Evolutionary conservation across 2,329 filamentous ascomycete species (phyloP), one percentile per base, ranked within the genome.

Genomic region (Dryadomyces sulphureus): DNA sequence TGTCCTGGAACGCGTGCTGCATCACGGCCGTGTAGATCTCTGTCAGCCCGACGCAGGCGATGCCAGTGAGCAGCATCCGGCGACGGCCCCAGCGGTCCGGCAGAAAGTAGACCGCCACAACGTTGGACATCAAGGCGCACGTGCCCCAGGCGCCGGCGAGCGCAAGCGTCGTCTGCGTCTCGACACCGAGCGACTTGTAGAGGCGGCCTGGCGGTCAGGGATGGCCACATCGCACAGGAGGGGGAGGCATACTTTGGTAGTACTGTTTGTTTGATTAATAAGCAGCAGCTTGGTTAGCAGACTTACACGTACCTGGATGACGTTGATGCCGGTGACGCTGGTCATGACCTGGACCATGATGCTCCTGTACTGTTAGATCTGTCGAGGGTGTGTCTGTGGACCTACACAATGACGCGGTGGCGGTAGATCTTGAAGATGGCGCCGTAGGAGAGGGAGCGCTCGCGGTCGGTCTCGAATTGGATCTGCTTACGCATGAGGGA

Each of bases 1-100:
- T 73, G 49, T 72, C 62, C 53, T 77, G 71, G 54, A 77, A 78
- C 40, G 66, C 56, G 24, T 64, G 62, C 56, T 77, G 73, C 71
- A 78, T 77, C 38, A 77, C 67, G 1, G 74, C 70, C 0, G 72
- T 64, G 52, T 77, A 78, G 45, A 77, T 75, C 53, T 77, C 71
- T 41, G 73, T 66, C n/a, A 75, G 12, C 14, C 76, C 62, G 38
- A 77, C 65, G 1, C 70, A 68, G 5, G 57, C 52, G 3, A 77
- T 55, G 6, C 74, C 74, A 2, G 71, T 53, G 6, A 78, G 55
- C 11, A 78, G 65, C 74, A 78, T 77, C 41, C 67, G 71, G 48
- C 73, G 65, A 30, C 73, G 70, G 38, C 73, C 73, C 73, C 73
- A 77, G 56, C 71, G 70, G 54, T 77, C 73, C 1, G 68, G 68